Percentiles rank a stretch among this genome's conserved stretches.
These are phyloP conservation scores for Fusarium sp. DNA, from an alignment of 2,329 filamentous ascomycete species.

Conservation along the genomic window DNA sequence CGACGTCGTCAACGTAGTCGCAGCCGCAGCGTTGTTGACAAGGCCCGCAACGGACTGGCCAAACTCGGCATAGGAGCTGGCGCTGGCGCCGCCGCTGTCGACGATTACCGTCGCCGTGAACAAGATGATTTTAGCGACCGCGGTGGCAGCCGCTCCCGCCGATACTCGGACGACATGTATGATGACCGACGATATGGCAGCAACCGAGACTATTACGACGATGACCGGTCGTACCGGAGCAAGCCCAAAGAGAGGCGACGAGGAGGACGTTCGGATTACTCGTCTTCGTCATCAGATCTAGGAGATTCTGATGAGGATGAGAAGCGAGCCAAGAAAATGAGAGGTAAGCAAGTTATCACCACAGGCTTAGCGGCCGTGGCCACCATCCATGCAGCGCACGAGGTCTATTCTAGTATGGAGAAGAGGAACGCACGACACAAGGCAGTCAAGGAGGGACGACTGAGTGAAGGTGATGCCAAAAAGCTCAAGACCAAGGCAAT, in stretches of 20 bases:
- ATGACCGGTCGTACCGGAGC: conserved; percentile 61
- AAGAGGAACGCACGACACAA: conserved; percentile 68
- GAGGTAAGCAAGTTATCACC: conserved; percentile 74
- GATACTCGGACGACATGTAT: conserved; percentile 62
- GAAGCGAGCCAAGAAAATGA: conserved; percentile 69
- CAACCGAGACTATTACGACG: conserved; percentile 63
- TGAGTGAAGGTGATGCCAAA: conserved; percentile 66
- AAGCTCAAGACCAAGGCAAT: conserved; percentile 72
- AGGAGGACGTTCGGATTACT: conserved; percentile 62
- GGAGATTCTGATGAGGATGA: conserved; percentile 72
- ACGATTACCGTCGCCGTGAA: conserved; percentile 59
- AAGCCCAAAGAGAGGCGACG: conserved; percentile 59
- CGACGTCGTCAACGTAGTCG: conserved; percentile 65
- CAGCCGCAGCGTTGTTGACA: conserved; percentile 77
- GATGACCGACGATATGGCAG: conserved; percentile 61
- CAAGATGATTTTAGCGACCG: conserved; percentile 64
- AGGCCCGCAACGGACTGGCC: conserved; percentile 72
- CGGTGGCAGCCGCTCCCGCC: conserved; percentile 57
- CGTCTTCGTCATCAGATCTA: conserved; percentile 67
- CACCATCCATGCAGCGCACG: conserved; percentile 73
- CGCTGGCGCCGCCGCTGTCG: conserved; percentile 48
- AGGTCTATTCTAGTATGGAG: conserved; percentile 72
- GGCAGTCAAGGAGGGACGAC: conserved; percentile 68
- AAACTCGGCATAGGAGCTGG: conserved; percentile 72
- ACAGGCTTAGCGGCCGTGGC: conserved; percentile 71